These are phyloP conservation scores for Vanrija sp. DNA, from an alignment of 1,284 basidiomycete species.

Conservation along the genomic window DNA sequence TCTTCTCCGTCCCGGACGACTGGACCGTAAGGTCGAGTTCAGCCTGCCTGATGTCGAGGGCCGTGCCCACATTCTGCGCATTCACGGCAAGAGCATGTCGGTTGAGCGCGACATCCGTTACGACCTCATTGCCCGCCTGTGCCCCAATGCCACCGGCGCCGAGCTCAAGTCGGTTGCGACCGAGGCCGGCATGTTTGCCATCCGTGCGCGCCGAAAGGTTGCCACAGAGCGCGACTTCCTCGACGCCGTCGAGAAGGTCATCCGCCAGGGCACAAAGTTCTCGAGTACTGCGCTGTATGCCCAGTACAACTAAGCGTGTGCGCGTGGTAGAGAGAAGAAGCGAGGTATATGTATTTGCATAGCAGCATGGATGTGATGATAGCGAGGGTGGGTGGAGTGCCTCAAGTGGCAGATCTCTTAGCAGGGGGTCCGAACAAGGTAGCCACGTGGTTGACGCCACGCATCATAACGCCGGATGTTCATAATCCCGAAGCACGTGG, in stretches of 20 bases:
- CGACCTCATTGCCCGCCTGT: conserved; percentile 92
- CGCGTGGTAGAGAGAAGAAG: not conserved
- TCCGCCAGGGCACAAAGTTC: conserved; percentile 96
- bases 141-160: conserved; percentile 96
- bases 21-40: conserved; percentile 96
- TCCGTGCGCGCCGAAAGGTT: conserved; percentile 92
- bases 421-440: too few species aligned
- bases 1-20: conserved; percentile 87
- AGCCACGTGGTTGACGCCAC: too few species aligned
- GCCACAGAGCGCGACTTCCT: conserved; percentile 97
- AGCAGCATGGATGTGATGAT: not conserved
- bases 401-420: too few species aligned
- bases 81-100: conserved; percentile 97
- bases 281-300: conserved; percentile 65
- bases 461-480: too few species aligned
- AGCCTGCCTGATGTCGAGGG: conserved; percentile 93
- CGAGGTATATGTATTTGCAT: conserved; percentile 4
- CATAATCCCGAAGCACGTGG: too few species aligned
- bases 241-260: conserved; percentile 97
- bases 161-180: conserved; percentile 95
- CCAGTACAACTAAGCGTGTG: conserved; percentile 45
- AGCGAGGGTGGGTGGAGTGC: too few species aligned
- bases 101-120: conserved; percentile 96
- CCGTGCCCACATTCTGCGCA: conserved; percentile 91
- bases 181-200: conserved; percentile 99